Evolutionary conservation across 176 grass and related monocot genomes (phyloP).

Genomic region (Ensete ventricosum): DNA sequence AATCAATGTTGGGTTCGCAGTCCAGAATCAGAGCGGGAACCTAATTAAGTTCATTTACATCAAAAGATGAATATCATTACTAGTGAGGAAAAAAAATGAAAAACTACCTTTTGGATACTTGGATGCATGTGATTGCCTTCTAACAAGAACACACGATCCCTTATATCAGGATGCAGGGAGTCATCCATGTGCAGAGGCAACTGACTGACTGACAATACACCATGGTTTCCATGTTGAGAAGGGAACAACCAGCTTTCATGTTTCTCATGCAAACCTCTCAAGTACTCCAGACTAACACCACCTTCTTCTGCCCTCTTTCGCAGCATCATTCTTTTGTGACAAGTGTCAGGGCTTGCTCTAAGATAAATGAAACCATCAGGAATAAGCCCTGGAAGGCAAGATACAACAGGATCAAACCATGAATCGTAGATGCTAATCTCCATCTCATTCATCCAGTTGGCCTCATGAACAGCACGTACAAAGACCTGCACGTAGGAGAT

Average conservation of each 20-base stretch:
- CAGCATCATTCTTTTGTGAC: constrained; percentile 83
- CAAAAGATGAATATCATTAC: not conserved
- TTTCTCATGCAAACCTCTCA: constrained; percentile 90
- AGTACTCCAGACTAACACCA: constrained; percentile 74
- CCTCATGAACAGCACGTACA: constrained; percentile 91
- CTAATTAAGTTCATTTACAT: constrained; percentile 30
- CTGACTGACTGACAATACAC: constrained; percentile 61
- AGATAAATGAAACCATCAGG: constrained; percentile 97
- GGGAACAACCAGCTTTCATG: constrained; percentile 93
- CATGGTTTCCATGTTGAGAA: constrained; percentile 36
- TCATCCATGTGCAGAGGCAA: constrained; percentile 49
- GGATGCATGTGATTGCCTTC: constrained; percentile 94
- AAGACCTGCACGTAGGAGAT: constrained; percentile 42
- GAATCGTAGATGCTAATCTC: constrained; percentile 98
- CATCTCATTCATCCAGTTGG: constrained; percentile 99
- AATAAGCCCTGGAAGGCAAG: constrained; percentile 78
- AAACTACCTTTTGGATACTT: constrained; percentile 73
- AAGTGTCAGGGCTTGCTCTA: constrained; percentile 84
- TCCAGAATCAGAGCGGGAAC: constrained; percentile 83
- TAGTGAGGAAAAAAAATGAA: not conserved
- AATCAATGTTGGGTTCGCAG: constrained; percentile 97
- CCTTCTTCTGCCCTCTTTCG: constrained; percentile 87
- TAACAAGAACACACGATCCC: constrained; percentile 69
- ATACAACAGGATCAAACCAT: constrained; percentile 96
- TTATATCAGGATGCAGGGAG: constrained; percentile 64